A percentile compares a stretch with the other conserved stretches of the same genome.
These are phyloP conservation scores for Pulveroboletus sp. DNA, from an alignment of 1,284 basidiomycete genomes.

Conservation along the genomic window DNA sequence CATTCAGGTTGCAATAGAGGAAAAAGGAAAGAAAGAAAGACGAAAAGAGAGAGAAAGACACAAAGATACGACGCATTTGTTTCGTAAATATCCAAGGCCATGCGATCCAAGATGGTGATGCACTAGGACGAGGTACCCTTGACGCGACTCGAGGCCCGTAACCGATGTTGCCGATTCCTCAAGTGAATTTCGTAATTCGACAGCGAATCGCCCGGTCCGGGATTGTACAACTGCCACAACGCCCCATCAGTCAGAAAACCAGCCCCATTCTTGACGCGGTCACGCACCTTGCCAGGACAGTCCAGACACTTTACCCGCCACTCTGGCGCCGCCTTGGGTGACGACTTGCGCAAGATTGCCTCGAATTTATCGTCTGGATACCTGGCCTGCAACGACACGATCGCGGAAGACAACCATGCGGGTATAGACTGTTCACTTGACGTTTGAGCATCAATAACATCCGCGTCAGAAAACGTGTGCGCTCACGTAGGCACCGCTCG, in stretches of 20 bases:
- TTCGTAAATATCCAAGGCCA: constrained; percentile 23
- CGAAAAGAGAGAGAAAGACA: neutral
- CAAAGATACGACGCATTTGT: constrained; percentile 8
- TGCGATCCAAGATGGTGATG: constrained; percentile 12
- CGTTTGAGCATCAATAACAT: constrained; percentile 39
- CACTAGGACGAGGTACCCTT: constrained; percentile 26
- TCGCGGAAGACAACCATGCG: constrained; percentile 67
- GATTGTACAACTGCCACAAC: constrained; percentile 76
- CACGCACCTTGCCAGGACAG: constrained; percentile 85
- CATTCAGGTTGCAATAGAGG: constrained; percentile 17
- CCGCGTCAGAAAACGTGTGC: constrained; percentile 19
- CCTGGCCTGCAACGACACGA: constrained; percentile 64
- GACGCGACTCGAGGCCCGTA: constrained; percentile 50
- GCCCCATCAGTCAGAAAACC: neutral
- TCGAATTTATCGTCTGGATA: constrained; percentile 87
- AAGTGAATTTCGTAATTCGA: constrained; percentile 94
- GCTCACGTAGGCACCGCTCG: constrained; percentile 33
- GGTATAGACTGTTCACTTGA: constrained; percentile 54
- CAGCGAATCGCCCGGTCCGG: constrained; percentile 88
- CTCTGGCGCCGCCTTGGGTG: constrained; percentile 56
- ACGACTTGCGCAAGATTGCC: constrained; percentile 63
- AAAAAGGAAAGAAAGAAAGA: neutral
- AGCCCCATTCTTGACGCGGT: too few relatives aligned
- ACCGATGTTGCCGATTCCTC: constrained; percentile 71
- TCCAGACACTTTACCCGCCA: constrained; percentile 95